Conservation (phyloP, 495 filamentous ascomycete genomes). For the Xylona heveae region DNA sequence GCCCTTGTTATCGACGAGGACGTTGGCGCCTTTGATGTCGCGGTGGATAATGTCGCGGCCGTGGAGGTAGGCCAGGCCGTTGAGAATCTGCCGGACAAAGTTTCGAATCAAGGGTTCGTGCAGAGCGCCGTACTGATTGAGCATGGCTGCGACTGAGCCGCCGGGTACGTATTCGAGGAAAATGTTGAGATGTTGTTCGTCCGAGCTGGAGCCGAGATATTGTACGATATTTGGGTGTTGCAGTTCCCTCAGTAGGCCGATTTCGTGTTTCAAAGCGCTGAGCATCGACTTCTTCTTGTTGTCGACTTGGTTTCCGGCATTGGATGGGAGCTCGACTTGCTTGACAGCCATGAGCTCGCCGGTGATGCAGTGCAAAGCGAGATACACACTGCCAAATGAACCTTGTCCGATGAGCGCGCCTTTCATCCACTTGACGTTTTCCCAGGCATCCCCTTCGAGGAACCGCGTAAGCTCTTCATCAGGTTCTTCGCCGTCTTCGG, state of each 20-base stretch:
- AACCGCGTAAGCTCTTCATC: slow-evolving; percentile 39
- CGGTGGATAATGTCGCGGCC: slow-evolving; percentile 92
- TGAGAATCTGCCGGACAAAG: slow-evolving; percentile 91
- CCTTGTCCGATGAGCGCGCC: slow-evolving; percentile 91
- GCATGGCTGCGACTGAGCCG: slow-evolving; percentile 91
- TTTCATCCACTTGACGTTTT: slow-evolving; percentile 97
- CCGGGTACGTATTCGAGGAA: slow-evolving; percentile 98
- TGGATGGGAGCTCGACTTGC: slow-evolving; percentile 84
- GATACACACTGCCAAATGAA: slow-evolving; percentile 89
- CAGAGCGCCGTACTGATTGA: slow-evolving; percentile 91
- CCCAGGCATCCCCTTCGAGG: slow-evolving; percentile 79
- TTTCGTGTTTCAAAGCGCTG: slow-evolving; percentile 88
- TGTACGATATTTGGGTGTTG: slow-evolving; percentile 96
- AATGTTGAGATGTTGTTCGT: slow-evolving; percentile 90
- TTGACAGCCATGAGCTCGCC: slow-evolving; percentile 97
- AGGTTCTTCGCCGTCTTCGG: slow-evolving; percentile 69
- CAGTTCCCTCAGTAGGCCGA: slow-evolving; percentile 79
- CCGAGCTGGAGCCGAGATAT: slow-evolving; percentile 83
- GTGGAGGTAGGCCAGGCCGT: slow-evolving; percentile 88
- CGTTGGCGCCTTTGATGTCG: slow-evolving; percentile 90
- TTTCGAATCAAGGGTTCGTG: slow-evolving; percentile 85
- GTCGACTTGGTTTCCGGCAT: slow-evolving; percentile 59
- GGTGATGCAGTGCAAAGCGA: slow-evolving; percentile 91
- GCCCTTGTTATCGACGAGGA: slow-evolving; percentile 97
- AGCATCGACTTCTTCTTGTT: slow-evolving; percentile 95